Evolutionary conservation across 2,329 filamentous ascomycete genomes (phyloP).

Genomic region (Verticillium albo-atrum): DNA sequence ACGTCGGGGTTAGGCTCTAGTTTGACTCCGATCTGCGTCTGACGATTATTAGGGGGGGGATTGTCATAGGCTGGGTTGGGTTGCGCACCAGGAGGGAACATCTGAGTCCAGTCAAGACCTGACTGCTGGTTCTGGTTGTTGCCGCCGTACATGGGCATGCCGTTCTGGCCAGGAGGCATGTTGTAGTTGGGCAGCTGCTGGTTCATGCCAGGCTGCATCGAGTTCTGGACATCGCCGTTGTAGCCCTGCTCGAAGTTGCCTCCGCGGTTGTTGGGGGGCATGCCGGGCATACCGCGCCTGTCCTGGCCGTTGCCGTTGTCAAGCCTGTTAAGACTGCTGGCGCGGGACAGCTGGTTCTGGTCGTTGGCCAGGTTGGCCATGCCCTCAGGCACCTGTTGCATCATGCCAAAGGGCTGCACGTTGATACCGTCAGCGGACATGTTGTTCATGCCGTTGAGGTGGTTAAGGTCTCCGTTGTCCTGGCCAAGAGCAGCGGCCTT

Average conservation of each 20-base stretch:
- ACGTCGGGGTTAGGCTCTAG: slow-evolving; percentile 55
- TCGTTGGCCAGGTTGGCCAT: slow-evolving; percentile 57
- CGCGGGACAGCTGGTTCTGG: slow-evolving; percentile 58
- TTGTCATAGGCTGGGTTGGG: slow-evolving; percentile 56
- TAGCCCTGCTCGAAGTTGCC: slow-evolving; percentile 49
- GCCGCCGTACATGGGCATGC: slow-evolving; percentile 59
- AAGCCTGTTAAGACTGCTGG: slow-evolving; percentile 55
- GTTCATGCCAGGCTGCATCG: slow-evolving; percentile 59
- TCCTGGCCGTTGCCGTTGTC: slow-evolving; percentile 53
- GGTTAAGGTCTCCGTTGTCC: slow-evolving; percentile 50
- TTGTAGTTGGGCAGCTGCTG: slow-evolving; percentile 61
- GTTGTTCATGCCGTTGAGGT: slow-evolving; percentile 57
- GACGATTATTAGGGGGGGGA: slow-evolving; percentile 61
- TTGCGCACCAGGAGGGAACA: slow-evolving; percentile 71
- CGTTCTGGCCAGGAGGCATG: slow-evolving; percentile 59
- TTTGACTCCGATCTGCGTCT: slow-evolving; percentile 67
- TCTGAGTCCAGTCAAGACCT: slow-evolving; percentile 70
- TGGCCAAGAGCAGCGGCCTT: slow-evolving; percentile 41
- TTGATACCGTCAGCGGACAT: slow-evolving; percentile 53
- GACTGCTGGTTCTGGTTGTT: slow-evolving; percentile 58
- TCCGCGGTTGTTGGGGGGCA: slow-evolving; percentile 39
- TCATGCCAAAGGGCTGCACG: slow-evolving; percentile 51
- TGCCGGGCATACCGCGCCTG: slow-evolving; percentile 51
- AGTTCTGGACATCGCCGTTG: slow-evolving; percentile 51
- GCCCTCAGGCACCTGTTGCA: slow-evolving; percentile 51